A percentile compares a stretch with the other conserved stretches of the same genome.
phyloP scores from a whole-genome alignment of 257 asterid species.

The Salvia miltiorrhiza region DNA sequence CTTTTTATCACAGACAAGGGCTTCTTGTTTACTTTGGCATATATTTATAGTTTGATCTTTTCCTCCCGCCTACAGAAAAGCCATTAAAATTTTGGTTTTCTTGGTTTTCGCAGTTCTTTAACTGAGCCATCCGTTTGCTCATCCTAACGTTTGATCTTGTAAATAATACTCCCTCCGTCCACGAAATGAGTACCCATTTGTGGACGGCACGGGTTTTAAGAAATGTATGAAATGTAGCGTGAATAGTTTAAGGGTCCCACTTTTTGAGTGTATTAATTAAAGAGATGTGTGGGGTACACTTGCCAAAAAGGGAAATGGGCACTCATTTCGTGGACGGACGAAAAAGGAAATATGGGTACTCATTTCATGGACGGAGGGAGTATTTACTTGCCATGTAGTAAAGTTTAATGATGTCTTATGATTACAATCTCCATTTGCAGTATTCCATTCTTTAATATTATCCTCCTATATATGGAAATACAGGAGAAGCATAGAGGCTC shows the following conservation, averaged over 20 bases:
- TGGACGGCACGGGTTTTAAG: no score
- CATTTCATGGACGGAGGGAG: no score
- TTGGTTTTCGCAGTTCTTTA: neutral
- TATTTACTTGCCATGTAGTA: neutral
- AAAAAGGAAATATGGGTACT: no score
- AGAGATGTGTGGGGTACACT: no score
- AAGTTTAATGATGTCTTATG: neutral
- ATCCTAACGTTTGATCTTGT: neutral
- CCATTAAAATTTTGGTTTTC: neutral
- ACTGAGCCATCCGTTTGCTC: neutral
- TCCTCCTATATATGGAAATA: neutral
- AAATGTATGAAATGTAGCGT: no score
- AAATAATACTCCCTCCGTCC: no score
- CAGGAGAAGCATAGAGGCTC: neutral
- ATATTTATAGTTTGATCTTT: neutral
- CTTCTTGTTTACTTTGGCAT: neutral
- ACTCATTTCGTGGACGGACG: no score
- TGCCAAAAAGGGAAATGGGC: no score
- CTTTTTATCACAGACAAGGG: neutral
- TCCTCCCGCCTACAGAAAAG: no score
- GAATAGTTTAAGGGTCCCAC: no score
- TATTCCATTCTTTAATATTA: neutral
- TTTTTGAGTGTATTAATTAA: no score
- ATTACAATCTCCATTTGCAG: neutral
- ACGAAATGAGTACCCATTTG: no score